Evolutionary conservation across 768 basidiomycete genomes (phyloP).

Genomic region (Obba rivulosa): DNA sequence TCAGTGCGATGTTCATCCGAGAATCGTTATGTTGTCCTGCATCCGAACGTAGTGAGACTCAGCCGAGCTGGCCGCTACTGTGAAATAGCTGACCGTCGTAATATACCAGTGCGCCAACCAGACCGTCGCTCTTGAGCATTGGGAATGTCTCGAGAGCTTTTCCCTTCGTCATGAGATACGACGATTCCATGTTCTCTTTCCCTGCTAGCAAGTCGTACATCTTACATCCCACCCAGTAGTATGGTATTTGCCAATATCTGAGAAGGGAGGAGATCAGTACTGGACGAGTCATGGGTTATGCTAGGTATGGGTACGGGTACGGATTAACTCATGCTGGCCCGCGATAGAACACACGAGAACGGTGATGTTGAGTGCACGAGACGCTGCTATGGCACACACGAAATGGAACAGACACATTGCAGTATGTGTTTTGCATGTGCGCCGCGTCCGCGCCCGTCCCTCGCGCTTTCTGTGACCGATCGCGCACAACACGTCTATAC

Average conservation of each 20-base stretch:
- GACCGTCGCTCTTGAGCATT: conserved; percentile 88
- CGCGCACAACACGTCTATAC: too few relatives aligned
- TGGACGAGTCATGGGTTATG: too few relatives aligned
- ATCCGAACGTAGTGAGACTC: not conserved
- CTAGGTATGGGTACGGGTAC: too few relatives aligned
- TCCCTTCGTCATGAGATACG: conserved; percentile 92
- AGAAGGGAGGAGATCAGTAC: conserved; percentile 4
- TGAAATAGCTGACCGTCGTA: conserved; percentile 81
- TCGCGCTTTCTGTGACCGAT: too few relatives aligned
- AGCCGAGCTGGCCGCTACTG: conserved; percentile 21
- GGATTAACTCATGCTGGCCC: too few relatives aligned
- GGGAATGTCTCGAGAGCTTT: conserved; percentile 94
- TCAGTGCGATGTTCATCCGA: conserved; percentile 93
- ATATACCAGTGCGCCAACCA: conserved; percentile 94
- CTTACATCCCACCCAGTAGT: conserved; percentile 94
- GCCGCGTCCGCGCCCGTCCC: too few relatives aligned
- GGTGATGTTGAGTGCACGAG: too few relatives aligned
- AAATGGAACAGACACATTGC: too few relatives aligned
- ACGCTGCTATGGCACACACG: too few relatives aligned
- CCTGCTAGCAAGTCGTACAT: conserved; percentile 95
- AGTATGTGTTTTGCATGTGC: too few relatives aligned
- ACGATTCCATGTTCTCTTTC: conserved; percentile 93
- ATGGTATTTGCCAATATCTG: conserved; percentile 95
- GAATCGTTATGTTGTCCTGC: conserved; percentile 97
- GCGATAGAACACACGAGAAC: too few relatives aligned